Percentiles rank a stretch among this genome's conserved stretches.
These are phyloP conservation scores for Leccinum subspadiceum DNA, from an alignment of 1,284 basidiomycete genomes.

Conservation along the genomic window DNA sequence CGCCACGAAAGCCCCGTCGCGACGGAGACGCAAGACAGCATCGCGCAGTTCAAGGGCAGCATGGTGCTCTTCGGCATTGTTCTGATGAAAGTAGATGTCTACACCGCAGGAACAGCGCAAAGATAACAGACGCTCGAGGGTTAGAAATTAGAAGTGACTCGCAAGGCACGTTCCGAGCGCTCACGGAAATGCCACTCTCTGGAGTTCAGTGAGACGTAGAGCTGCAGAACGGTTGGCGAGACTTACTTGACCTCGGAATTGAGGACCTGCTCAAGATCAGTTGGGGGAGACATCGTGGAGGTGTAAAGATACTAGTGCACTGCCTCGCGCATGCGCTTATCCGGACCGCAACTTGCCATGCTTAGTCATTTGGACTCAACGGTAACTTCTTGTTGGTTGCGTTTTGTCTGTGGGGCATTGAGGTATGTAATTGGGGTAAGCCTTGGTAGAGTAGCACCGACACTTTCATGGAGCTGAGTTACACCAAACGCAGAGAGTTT, in stretches of 20 bases:
- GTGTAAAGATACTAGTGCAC: no score
- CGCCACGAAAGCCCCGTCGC: constrained; percentile 73
- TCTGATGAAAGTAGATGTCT: constrained; percentile 79
- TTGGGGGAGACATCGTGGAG: constrained; percentile 34
- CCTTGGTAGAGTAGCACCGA: no score
- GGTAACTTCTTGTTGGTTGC: no score
- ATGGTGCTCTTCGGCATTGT: constrained; percentile 57
- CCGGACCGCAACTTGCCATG: no score
- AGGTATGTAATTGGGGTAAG: no score
- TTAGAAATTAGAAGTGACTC: background rate
- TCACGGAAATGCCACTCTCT: constrained; percentile 81
- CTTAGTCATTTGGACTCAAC: no score
- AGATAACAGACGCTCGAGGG: background rate
- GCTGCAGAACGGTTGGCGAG: background rate
- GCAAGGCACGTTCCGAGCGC: constrained; percentile 13
- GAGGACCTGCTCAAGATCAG: constrained; percentile 59
- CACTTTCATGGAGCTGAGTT: no score
- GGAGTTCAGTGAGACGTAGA: background rate
- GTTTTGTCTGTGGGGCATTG: no score
- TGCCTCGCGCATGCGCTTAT: no score
- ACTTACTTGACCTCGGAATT: constrained; percentile 65
- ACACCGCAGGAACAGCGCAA: background rate
- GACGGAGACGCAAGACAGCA: constrained; percentile 63
- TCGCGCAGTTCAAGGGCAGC: constrained; percentile 67
- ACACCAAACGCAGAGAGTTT: no score